Evolutionary conservation across 1,284 basidiomycete species (phyloP).

Genomic region (Garcileccinum viscosum): DNA sequence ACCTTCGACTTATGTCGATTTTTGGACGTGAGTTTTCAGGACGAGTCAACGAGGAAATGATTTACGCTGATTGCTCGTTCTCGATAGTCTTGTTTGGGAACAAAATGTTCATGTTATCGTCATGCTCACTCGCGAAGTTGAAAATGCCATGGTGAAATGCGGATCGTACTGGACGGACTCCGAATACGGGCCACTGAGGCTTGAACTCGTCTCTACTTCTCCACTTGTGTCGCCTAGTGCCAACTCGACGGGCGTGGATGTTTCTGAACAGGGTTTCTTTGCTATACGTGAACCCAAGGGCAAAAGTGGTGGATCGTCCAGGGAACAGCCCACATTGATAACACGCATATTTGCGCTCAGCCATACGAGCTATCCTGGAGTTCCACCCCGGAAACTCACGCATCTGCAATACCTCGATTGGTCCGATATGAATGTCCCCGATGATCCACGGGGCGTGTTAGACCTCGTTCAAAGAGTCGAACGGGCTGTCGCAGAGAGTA

Average conservation of each 20-base stretch:
- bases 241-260: constrained; percentile 16
- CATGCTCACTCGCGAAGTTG: constrained; percentile 92
- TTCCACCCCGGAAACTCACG: constrained; percentile 64
- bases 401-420: constrained; percentile 92
- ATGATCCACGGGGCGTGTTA: constrained; percentile 76
- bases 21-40: constrained; percentile 84
- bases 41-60: neutral
- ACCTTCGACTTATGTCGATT: constrained; percentile 88
- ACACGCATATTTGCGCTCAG: constrained; percentile 75
- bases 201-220: constrained; percentile 68
- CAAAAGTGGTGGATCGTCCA: constrained; percentile 9
- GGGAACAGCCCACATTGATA: constrained; percentile 50
- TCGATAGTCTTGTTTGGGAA: constrained; percentile 77
- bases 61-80: constrained; percentile 14
- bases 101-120: constrained; percentile 82
- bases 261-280: constrained; percentile 37
- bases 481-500: constrained; percentile 51
- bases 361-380: constrained; percentile 63
- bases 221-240: constrained; percentile 42
- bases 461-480: constrained; percentile 73
- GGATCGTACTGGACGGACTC: constrained; percentile 88
- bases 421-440: constrained; percentile 94
- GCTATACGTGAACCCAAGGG: constrained; percentile 32
- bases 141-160: constrained; percentile 90
- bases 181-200: constrained; percentile 72